Base-by-base conservation (phyloP, 768 basidiomycete genomes). In the Lentinus tigrinus region DNA sequence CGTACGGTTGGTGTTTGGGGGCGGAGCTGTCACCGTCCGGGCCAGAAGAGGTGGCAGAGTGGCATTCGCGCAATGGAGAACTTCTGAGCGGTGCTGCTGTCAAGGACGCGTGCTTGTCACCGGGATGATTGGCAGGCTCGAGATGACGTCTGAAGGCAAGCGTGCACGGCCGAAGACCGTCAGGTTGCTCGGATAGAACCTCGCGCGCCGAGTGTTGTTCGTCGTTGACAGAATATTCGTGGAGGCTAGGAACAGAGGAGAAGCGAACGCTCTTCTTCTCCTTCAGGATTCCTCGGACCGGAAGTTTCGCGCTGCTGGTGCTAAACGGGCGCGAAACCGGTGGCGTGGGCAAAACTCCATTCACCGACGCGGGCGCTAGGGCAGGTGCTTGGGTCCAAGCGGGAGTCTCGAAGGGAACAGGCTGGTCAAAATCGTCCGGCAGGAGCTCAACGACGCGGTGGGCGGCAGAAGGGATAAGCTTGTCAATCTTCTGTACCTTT, bases 241-340 rank as follows among this genome's bases (percentile, higher is more conserved):
- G 60, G 39, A 58, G 47, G 21, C 61, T 56, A 10, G 65, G 67
- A 16, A 65, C 58, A 4, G 61, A 43, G 3, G 67, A 68, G 58
- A 77, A 77, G 34, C 76, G 74, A 38, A 77, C 75, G 42, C 65
- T 71, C 69, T 77, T 76, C 57, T 61, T 67, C 59, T 71, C 73
- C 69, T 77, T 77, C 58, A 77, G 65, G 47, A 77, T 77, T 23
- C 76, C 70, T 53, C 69, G 69, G 19, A 72, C 69, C 0, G 69
- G 69, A 17, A 40, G 3, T 7, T 65, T 62, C 44, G 70, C 63
- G 28, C 68, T 74, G 4, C 66, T 63, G 47, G 56, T 67, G 62
- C 67, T 68, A 4, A 50, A 27, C 14, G 69, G 67, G 21, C 68
- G 65, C 21, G 65, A 57, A 3, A 27, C 23, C 13, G 48, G 40